phyloP scores from a whole-genome alignment of 108 stramenopile genomes.

The Skeletonema potamos region DNA sequence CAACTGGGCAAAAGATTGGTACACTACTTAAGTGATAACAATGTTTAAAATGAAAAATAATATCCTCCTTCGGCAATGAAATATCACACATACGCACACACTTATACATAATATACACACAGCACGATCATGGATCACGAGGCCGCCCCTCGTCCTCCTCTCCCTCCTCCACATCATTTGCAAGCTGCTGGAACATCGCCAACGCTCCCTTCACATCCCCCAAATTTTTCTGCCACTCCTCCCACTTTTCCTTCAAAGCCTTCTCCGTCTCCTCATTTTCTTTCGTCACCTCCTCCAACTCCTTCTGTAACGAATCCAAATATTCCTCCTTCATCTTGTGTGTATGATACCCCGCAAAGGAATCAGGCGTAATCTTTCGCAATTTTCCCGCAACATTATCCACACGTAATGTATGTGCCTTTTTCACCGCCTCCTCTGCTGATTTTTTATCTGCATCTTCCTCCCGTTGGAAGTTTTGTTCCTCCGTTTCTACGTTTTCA shows the following conservation, averaged over 20 bases:
- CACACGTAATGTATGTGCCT: constrained; percentile 5
- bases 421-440: constrained; percentile 19
- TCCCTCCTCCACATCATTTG: not conserved
- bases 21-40: constrained; percentile 1
- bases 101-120: not conserved
- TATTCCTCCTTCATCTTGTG: constrained; percentile 33
- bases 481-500: constrained; percentile 12
- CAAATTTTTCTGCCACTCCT: constrained; percentile 18
- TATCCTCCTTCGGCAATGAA: not conserved
- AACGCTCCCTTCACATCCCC: constrained; percentile 24
- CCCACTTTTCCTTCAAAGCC: constrained; percentile 34
- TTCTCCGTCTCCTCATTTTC: constrained; percentile 25
- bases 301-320: constrained; percentile 6
- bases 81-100: not conserved
- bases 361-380: constrained; percentile 16
- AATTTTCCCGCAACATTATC: constrained; percentile 10
- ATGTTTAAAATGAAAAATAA: not conserved
- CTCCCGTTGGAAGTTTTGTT: not conserved
- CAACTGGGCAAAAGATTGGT: constrained; percentile 28
- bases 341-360: constrained; percentile 23
- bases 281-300: constrained; percentile 16
- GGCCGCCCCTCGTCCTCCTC: not conserved
- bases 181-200: constrained; percentile 8
- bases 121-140: not conserved
- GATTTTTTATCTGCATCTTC: constrained; percentile 29